Base-by-base conservation (phyloP, 257 asterid genomes). In the Solanum virginianum region DNA sequence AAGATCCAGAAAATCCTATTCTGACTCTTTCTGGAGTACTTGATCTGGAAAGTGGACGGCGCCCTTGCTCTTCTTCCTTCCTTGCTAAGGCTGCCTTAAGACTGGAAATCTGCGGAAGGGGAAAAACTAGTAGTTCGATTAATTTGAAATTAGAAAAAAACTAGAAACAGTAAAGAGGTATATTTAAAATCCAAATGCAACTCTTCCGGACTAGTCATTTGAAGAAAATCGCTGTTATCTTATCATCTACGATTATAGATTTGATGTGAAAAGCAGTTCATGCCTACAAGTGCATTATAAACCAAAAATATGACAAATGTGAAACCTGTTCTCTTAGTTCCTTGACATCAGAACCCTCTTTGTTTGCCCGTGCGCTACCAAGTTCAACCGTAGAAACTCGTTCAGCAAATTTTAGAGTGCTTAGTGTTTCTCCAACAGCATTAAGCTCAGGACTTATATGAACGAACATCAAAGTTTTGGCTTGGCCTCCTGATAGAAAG, bases 321-420 rank as follows among this genome's bases (percentile, higher is more conserved):
- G 62, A 32, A 62, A 95, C 99, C 98, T 95, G 97, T 87, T 93
- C 98, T 91, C 88, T 95, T 75, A 94, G 91, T 59, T 94, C 97
- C 90, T 87, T 93, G 88, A 92, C 94, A 45, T 94, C 97, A 83
- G 91, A 39, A 85, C 88, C 85, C 18, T 95, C 98, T 90, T 92
- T 95, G 89, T 92, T 92, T 68, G 93, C 87, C 81, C 90, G 91
- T 87, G 97, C 95, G 83, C 94, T 89, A 83, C 98, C 98, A 85
- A 91, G 95, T 91, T 95, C 98, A 57, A 93, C 91, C 2, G 96
- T 91, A 41, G 99, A 93, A 80, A 94, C 98, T 72, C 98, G 93
- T 89, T 95, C 97, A 75, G 98, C 98, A 90, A 95, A 95, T 88
- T 94, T 95, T 80, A 95, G 94, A 65, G 98, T 94, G 85, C 95